Conservation (phyloP, 2,329 filamentous ascomycete genomes). For the Ramularia collo-cygni region DNA sequence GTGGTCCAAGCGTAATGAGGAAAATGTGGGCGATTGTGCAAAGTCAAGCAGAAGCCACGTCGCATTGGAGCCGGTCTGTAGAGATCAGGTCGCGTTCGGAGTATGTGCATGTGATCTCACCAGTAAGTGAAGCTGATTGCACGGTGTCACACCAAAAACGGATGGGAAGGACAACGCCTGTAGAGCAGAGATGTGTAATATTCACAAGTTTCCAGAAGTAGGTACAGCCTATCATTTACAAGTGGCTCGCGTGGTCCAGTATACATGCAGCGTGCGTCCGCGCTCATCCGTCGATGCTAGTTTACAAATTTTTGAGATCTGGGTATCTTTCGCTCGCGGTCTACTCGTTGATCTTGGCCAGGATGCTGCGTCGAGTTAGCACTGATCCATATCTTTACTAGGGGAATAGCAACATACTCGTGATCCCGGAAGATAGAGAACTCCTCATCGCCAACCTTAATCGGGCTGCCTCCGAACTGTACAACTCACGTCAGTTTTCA, state of each 20-base stretch:
- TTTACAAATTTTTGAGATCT: conserved; percentile 15
- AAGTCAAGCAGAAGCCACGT: too few species aligned
- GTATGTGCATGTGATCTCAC: too few species aligned
- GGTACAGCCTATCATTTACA: too few species aligned
- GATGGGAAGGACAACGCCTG: too few species aligned
- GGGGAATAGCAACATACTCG: conserved; percentile 63
- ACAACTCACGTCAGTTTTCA: conserved; percentile 2
- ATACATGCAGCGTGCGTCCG: conserved; percentile 9
- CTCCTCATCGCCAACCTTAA: conserved; percentile 97
- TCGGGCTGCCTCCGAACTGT: conserved; percentile 84
- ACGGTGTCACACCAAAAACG: too few species aligned
- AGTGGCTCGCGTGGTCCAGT: neutral
- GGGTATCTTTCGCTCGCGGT: conserved; percentile 14
- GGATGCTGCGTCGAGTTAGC: conserved; percentile 55
- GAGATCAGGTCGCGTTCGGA: too few species aligned
- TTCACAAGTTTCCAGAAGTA: conserved; percentile 8
- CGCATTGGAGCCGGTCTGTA: too few species aligned
- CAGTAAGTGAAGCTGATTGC: too few species aligned
- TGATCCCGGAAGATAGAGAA: conserved; percentile 93
- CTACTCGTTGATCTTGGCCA: conserved; percentile 98
- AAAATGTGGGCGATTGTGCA: too few species aligned
- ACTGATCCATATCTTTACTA: neutral
- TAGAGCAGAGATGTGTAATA: conserved; percentile 19
- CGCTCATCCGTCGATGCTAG: conserved; percentile 17
- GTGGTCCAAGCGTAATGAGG: too few species aligned